Evolutionary conservation across 148 eudicot species (phyloP).

Genomic region (Drosera capensis): DNA sequence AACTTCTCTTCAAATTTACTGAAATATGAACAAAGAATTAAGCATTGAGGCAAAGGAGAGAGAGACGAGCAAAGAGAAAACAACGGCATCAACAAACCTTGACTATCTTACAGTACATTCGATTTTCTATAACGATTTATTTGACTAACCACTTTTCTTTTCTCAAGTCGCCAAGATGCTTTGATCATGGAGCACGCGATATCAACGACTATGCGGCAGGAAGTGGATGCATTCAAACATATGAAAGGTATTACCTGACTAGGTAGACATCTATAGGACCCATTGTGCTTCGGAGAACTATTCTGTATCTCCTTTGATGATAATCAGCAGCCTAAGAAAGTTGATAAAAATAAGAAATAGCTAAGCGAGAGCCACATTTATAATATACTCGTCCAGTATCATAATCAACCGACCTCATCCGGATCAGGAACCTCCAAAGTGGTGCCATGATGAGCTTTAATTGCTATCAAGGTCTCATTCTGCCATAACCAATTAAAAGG

Average conservation of each 20-base stretch:
- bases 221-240: neutral
- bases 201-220: neutral
- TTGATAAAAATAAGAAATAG: neutral
- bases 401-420: conserved; percentile 22
- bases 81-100: neutral
- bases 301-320: conserved; percentile 87
- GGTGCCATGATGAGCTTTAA: conserved; percentile 80
- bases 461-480: conserved; percentile 73
- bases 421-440: conserved; percentile 59
- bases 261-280: conserved; percentile 95
- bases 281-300: conserved; percentile 96
- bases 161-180: neutral
- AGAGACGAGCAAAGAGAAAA: conserved; percentile 4
- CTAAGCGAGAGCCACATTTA: neutral
- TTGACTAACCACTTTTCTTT: neutral
- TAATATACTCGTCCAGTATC: neutral
- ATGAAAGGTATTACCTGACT: conserved; percentile 46
- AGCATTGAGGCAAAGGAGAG: no score
- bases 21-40: no score
- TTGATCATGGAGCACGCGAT: neutral
- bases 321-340: conserved; percentile 62
- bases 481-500: conserved; percentile 26
- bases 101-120: neutral
- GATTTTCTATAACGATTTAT: neutral
- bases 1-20: conserved; percentile 98